Conservation (phyloP, 2,329 filamentous ascomycete genomes). For the Orbilia ellipsospora region DNA sequence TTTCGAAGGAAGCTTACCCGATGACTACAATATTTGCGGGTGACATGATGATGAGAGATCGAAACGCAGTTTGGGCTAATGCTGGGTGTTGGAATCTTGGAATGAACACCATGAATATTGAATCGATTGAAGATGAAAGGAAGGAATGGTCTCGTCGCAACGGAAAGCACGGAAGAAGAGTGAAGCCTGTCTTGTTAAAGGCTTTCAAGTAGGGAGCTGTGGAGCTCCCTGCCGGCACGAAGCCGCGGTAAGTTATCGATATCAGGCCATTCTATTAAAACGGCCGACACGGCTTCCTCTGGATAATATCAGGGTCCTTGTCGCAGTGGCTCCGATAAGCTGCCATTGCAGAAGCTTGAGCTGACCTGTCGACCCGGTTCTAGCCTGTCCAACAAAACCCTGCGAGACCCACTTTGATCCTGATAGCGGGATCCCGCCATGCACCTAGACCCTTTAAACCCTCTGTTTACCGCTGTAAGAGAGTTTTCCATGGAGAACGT, state of each 20-base stretch:
- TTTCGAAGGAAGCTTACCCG: slow-evolving; percentile 62
- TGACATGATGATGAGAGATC: slow-evolving; percentile 34
- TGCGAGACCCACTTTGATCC: too few relatives aligned
- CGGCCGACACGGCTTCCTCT: not conserved
- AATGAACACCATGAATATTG: not conserved
- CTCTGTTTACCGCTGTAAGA: too few relatives aligned
- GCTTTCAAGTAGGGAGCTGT: not conserved
- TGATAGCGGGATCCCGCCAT: too few relatives aligned
- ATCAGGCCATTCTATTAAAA: slow-evolving; percentile 20
- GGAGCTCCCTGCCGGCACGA: slow-evolving; percentile 16
- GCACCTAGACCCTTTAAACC: too few relatives aligned
- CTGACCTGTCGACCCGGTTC: not conserved
- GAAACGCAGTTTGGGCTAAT: not conserved
- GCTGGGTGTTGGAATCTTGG: not conserved
- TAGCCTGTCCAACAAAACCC: not conserved
- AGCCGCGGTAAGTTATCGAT: slow-evolving; percentile 24
- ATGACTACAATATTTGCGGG: slow-evolving; percentile 64
- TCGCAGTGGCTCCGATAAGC: not conserved
- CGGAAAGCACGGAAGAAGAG: not conserved
- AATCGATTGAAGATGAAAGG: not conserved
- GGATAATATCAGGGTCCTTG: not conserved
- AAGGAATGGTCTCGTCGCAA: not conserved
- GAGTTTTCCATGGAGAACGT: too few relatives aligned
- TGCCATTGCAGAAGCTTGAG: not conserved
- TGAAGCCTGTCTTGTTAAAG: not conserved